Conservation (phyloP, 1,284 basidiomycete genomes). For the Cerrena zonata region DNA sequence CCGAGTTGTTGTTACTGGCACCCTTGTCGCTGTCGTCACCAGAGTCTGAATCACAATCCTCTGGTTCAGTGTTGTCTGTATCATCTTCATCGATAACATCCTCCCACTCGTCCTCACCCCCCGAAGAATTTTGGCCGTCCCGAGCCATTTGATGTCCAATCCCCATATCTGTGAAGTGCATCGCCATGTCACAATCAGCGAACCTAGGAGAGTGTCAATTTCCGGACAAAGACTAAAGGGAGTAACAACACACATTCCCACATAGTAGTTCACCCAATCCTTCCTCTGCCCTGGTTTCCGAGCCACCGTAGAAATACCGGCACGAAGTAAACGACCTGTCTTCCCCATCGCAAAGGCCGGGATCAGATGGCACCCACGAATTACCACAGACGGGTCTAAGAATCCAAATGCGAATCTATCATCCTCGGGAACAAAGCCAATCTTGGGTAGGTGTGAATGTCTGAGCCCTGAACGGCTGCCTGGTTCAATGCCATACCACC, state of each 20-base stretch:
- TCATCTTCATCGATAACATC: no score
- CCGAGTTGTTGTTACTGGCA: no score
- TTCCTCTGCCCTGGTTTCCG: background rate
- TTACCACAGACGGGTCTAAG: slow-evolving; percentile 28
- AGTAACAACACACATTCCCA: slow-evolving; percentile 7
- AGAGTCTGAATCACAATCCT: no score
- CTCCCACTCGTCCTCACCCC: no score
- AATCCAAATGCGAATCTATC: slow-evolving; percentile 35
- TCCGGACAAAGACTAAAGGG: no score
- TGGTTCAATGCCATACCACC: slow-evolving; percentile 28
- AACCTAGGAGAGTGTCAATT: no score
- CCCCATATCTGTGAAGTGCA: no score
- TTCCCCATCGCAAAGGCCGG: slow-evolving; percentile 5
- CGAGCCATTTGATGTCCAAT: no score
- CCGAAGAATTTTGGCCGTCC: no score
- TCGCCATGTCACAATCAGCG: no score
- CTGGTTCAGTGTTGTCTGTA: no score
- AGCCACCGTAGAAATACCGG: background rate
- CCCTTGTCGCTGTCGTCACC: no score
- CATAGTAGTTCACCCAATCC: slow-evolving; percentile 5
- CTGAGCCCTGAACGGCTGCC: slow-evolving; percentile 14
- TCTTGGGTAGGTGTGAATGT: slow-evolving; percentile 22
- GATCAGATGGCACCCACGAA: slow-evolving; percentile 8
- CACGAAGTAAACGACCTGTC: background rate
- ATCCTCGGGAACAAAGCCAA: slow-evolving; percentile 28